These are phyloP conservation scores for Cystobasidium sp. DNA, from an alignment of 1,284 basidiomycete genomes.

Conservation along the genomic window DNA sequence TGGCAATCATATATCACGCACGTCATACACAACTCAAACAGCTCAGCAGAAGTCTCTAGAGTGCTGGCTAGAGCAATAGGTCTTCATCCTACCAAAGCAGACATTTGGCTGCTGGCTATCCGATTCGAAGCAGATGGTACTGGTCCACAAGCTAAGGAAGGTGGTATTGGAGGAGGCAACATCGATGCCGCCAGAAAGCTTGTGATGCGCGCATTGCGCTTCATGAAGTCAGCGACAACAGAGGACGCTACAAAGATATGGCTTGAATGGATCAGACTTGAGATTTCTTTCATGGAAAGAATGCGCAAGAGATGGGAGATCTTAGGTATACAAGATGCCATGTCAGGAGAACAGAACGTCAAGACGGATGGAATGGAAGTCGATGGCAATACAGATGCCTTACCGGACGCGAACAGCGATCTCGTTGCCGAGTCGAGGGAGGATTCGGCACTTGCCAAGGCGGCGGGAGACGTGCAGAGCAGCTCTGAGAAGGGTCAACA, in stretches of 20 bases:
- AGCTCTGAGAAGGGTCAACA: conserved; percentile 49
- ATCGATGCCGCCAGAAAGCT: conserved; percentile 52
- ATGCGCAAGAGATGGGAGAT: conserved; percentile 49
- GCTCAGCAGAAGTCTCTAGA: conserved; percentile 51
- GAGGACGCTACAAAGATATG: conserved; percentile 47
- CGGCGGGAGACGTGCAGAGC: conserved; percentile 28
- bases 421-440: conserved; percentile 31
- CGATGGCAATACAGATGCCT: conserved; percentile 43
- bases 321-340: conserved; percentile 48
- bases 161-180: conserved; percentile 54
- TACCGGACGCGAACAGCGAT: conserved; percentile 37
- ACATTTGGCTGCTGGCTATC: conserved; percentile 54
- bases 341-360: conserved; percentile 31
- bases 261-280: conserved; percentile 54
- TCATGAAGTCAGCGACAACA: conserved; percentile 49
- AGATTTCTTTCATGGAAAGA: conserved; percentile 52
- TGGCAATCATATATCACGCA: conserved; percentile 53
- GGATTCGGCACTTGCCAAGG: conserved; percentile 39
- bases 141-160: conserved; percentile 41
- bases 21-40: conserved; percentile 49
- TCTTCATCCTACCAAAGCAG: conserved; percentile 52
- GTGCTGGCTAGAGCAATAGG: conserved; percentile 53
- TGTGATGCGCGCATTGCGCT: conserved; percentile 53
- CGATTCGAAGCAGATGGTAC: conserved; percentile 54
- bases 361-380: conserved; percentile 33